Evolutionary conservation across 2,329 filamentous ascomycete genomes (phyloP).

Genomic region (Cladosporium sp.): DNA sequence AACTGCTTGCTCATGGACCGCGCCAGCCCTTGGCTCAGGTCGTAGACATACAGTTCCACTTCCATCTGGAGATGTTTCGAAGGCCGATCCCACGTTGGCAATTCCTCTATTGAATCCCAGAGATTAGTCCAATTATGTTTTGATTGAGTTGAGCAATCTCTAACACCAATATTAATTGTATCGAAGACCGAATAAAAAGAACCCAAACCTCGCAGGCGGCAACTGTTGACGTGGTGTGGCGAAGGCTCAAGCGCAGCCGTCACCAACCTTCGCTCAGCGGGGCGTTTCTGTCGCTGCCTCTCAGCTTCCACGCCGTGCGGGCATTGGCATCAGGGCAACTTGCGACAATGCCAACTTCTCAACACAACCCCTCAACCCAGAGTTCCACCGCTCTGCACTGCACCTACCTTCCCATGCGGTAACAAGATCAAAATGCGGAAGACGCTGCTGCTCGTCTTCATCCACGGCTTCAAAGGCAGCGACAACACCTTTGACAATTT

Average conservation of each 20-base stretch:
- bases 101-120: too few relatives aligned
- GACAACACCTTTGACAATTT: constrained; percentile 74
- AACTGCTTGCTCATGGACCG: constrained; percentile 51
- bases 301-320: constrained; percentile 2
- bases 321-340: background rate
- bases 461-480: constrained; percentile 83
- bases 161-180: too few relatives aligned
- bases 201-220: background rate
- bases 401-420: background rate
- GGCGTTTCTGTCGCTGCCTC: background rate
- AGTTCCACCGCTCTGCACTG: too few relatives aligned
- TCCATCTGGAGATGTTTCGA: constrained; percentile 35
- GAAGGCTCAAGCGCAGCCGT: background rate
- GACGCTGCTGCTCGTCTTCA: constrained; percentile 74
- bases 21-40: constrained; percentile 40
- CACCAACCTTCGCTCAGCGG: background rate
- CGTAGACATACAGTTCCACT: constrained; percentile 47
- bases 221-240: constrained; percentile 8
- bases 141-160: too few relatives aligned
- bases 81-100: too few relatives aligned
- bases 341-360: constrained; percentile 1
- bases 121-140: too few relatives aligned
- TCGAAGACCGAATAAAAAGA: too few relatives aligned
- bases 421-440: constrained; percentile 47
- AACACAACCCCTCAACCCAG: background rate